A percentile compares a stretch with the other conserved stretches of the same genome.
Evolutionary conservation across 768 basidiomycete genomes (phyloP).

Genomic region (Tricholoma terreum): DNA sequence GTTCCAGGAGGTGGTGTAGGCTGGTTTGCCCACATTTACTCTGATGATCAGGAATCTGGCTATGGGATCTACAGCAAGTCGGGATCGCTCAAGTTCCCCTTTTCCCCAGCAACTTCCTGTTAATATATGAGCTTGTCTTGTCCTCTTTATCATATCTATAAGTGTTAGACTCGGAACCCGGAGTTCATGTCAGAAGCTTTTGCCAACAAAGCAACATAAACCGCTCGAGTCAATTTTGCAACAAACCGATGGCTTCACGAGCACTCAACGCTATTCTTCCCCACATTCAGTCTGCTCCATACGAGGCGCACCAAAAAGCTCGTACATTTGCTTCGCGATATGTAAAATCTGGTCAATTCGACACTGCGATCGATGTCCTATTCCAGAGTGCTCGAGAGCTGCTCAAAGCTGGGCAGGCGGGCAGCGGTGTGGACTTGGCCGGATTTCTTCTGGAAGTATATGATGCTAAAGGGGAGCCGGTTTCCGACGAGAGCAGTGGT

Average conservation of each 20-base stretch:
- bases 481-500: constrained; percentile 84
- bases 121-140: constrained; percentile 23
- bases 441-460: constrained; percentile 82
- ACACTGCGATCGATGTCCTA: constrained; percentile 88
- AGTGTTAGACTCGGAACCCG: no score
- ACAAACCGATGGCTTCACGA: constrained; percentile 37
- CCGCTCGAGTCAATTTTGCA: neutral
- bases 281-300: constrained; percentile 69
- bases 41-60: constrained; percentile 61
- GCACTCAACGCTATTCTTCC: constrained; percentile 77
- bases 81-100: constrained; percentile 57
- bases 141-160: neutral
- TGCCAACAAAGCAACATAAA: constrained; percentile 3
- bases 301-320: constrained; percentile 96
- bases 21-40: constrained; percentile 83
- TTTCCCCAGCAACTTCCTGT: constrained; percentile 61
- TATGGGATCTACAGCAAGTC: constrained; percentile 61
- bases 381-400: constrained; percentile 88
- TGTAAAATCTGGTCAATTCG: constrained; percentile 74
- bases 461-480: constrained; percentile 64
- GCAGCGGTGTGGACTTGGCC: constrained; percentile 86
- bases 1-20: constrained; percentile 63
- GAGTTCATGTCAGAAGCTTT: neutral
- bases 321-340: constrained; percentile 92
- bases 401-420: constrained; percentile 82